A percentile compares a stretch with the other conserved stretches of the same genome.
Conservation (phyloP, 371 early-diverging fungal species). For the Actinomortierella ambigua region DNA sequence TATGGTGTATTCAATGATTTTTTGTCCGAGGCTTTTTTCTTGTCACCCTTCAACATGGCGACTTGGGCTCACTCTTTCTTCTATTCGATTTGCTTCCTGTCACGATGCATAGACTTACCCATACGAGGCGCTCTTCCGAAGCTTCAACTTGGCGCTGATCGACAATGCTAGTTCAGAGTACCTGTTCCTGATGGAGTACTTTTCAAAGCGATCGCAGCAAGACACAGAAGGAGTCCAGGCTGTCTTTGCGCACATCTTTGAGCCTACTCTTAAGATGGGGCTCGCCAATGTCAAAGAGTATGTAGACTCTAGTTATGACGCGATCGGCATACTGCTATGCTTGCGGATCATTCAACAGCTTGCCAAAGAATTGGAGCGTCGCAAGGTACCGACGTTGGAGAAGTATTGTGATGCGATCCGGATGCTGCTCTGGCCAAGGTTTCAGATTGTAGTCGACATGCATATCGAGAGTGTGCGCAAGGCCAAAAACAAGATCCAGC, state of each 20-base stretch:
- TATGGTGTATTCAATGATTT: not conserved
- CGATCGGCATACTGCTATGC: constrained; percentile 87
- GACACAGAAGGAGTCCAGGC: constrained; percentile 51
- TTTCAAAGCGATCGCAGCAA: constrained; percentile 55
- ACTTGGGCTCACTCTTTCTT: not conserved
- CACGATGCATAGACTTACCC: constrained; percentile 73
- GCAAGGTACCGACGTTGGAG: constrained; percentile 81
- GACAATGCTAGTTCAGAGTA: constrained; percentile 95
- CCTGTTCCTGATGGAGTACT: constrained; percentile 87
- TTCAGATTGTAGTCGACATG: constrained; percentile 84
- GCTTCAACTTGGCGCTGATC: constrained; percentile 82
- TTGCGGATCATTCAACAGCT: constrained; percentile 85
- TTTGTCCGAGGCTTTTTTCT: constrained; percentile 1
- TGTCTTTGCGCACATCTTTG: constrained; percentile 76
- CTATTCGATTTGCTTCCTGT: too few species aligned
- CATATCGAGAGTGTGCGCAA: constrained; percentile 87
- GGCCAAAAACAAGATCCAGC: constrained; percentile 62
- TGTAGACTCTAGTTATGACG: constrained; percentile 83
- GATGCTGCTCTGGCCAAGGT: constrained; percentile 93
- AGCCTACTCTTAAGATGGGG: constrained; percentile 79
- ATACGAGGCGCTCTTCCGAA: constrained; percentile 82
- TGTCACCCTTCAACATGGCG: not conserved
- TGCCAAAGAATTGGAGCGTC: constrained; percentile 79
- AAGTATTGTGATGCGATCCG: constrained; percentile 85
- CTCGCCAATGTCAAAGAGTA: constrained; percentile 67